Evolutionary conservation across 2,329 filamentous ascomycete species (phyloP).

Genomic region (Diaporthe sp.): DNA sequence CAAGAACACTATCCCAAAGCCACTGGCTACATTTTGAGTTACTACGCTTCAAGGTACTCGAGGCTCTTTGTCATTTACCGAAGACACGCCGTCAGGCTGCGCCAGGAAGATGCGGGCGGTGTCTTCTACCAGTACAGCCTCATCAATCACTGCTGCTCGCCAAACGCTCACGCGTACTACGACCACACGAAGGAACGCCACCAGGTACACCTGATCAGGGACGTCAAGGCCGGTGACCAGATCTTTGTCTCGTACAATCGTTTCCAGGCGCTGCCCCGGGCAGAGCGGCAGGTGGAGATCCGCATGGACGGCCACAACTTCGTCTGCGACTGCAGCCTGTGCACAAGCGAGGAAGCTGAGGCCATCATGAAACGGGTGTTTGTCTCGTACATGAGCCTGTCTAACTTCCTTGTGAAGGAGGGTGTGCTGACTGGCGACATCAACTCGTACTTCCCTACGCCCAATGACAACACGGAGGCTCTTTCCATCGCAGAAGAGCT

Average conservation of each 20-base stretch:
- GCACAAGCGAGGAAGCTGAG: not conserved
- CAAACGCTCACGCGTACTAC: conserved; percentile 41
- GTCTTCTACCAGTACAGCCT: conserved; percentile 25
- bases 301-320: not conserved
- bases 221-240: conserved; percentile 40
- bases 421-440: not conserved
- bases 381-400: not conserved
- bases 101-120: not conserved
- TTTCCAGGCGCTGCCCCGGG: not conserved
- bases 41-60: conserved; percentile 7
- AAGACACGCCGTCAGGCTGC: not conserved
- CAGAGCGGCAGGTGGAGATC: not conserved
- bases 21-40: not conserved
- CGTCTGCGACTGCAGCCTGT: conserved; percentile 20
- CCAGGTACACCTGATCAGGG: conserved; percentile 39
- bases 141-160: conserved; percentile 42
- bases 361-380: not conserved
- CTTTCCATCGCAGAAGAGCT: conserved; percentile 9
- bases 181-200: conserved; percentile 36
- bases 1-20: not conserved
- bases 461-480: not conserved
- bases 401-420: not conserved
- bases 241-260: conserved; percentile 33
- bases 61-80: conserved; percentile 9
- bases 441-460: not conserved